These are phyloP conservation scores for Streptanthus diversifolius DNA, from an alignment of 345 rosid species.

Conservation along the genomic window DNA sequence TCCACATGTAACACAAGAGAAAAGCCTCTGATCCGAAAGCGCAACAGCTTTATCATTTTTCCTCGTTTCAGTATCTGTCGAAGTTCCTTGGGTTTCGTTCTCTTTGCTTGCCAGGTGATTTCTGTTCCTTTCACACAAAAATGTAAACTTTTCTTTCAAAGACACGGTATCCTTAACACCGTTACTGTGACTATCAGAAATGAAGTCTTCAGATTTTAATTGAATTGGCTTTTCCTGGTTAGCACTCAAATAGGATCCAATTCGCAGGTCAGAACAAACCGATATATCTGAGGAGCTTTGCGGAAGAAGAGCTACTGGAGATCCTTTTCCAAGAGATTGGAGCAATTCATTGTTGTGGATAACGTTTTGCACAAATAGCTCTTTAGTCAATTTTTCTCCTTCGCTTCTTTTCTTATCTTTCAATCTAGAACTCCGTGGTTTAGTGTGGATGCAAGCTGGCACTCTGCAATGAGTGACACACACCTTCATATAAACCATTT, in stretches of 20 bases:
- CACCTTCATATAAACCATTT: background rate
- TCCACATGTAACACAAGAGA: constrained; percentile 91
- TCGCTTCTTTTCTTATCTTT: constrained; percentile 84
- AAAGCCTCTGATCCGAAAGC: constrained; percentile 81
- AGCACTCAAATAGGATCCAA: constrained; percentile 60
- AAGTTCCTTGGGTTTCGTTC: background rate
- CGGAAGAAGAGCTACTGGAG: constrained; percentile 71
- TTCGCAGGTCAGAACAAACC: constrained; percentile 60
- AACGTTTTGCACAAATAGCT: constrained; percentile 63
- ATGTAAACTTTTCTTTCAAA: constrained; percentile 55
- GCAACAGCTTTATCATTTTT: constrained; percentile 39
- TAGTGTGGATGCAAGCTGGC: constrained; percentile 46
- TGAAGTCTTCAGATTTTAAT: constrained; percentile 36
- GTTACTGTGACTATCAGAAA: constrained; percentile 14
- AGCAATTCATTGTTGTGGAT: constrained; percentile 65
- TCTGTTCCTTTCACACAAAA: constrained; percentile 52
- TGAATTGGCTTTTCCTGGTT: constrained; percentile 38
- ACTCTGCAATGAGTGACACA: constrained; percentile 46
- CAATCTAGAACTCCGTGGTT: constrained; percentile 90
- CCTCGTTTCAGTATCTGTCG: constrained; percentile 31
- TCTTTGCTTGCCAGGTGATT: background rate
- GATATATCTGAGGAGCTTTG: constrained; percentile 65
- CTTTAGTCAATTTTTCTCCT: constrained; percentile 82
- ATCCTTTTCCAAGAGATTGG: constrained; percentile 70
- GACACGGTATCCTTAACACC: constrained; percentile 40